Percentiles rank a stretch among this genome's conserved stretches.
Evolutionary conservation across 441 rosid genomes (phyloP).

Genomic region (Adansonia madagascariensis): DNA sequence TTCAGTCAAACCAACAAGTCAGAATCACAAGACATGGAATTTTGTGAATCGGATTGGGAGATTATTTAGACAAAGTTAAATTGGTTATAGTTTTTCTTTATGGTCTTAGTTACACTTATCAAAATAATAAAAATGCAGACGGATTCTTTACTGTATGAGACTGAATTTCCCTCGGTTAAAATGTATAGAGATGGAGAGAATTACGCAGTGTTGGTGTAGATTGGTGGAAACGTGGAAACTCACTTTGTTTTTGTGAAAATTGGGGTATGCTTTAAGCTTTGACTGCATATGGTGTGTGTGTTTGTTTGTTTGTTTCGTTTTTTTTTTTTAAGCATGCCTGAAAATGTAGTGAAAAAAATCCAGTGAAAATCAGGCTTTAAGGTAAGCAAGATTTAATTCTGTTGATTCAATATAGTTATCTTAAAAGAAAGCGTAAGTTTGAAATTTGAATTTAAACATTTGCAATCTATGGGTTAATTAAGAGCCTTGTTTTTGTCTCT

Average conservation of each 20-base stretch:
- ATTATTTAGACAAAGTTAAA: slow-evolving; percentile 28
- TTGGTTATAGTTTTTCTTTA: neutral
- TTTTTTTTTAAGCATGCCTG: too few species aligned
- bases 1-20: slow-evolving; percentile 2
- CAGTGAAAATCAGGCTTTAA: too few species aligned
- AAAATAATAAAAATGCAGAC: neutral
- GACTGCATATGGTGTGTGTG: too few species aligned
- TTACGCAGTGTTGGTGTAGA: neutral
- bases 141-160: neutral
- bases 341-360: too few species aligned
- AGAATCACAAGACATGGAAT: slow-evolving; percentile 19
- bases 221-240: neutral
- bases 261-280: too few species aligned
- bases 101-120: neutral
- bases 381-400: too few species aligned
- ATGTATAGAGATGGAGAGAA: neutral
- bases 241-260: too few species aligned
- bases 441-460: too few species aligned
- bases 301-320: too few species aligned
- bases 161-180: neutral
- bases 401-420: too few species aligned
- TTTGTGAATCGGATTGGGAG: slow-evolving; percentile 39
- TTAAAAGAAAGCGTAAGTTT: too few species aligned
- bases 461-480: too few species aligned
- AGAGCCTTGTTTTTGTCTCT: neutral